phyloP scores from a whole-genome alignment of 371 early-diverging fungal genomes.

The Mucor piriformis region DNA sequence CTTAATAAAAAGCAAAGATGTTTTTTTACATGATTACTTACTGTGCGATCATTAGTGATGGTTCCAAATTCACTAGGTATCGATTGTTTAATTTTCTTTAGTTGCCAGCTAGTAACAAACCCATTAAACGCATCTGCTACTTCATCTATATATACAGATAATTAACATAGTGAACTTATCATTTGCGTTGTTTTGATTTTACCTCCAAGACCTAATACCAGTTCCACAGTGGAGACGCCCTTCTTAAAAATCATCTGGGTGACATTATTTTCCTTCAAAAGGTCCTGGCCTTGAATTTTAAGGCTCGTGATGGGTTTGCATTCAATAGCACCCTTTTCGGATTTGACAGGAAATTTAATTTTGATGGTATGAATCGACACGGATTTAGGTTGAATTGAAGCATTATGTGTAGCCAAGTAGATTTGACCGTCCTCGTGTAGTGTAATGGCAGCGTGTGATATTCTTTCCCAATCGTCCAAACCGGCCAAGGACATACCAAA shows the following conservation, averaged over 20 bases:
- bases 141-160: not conserved
- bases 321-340: conserved; percentile 14
- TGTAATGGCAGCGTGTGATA: conserved; percentile 46
- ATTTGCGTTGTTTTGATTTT: not conserved
- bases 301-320: conserved; percentile 10
- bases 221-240: not conserved
- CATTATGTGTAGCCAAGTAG: conserved; percentile 41
- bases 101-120: conserved; percentile 23
- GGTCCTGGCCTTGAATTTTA: conserved; percentile 5
- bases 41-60: not conserved
- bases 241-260: conserved; percentile 18
- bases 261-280: not conserved
- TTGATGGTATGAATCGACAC: conserved; percentile 33
- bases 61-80: conserved; percentile 16
- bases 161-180: no score
- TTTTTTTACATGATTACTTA: not conserved
- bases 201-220: conserved; percentile 25
- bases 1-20: not conserved
- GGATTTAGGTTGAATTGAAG: conserved; percentile 32
- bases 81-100: conserved; percentile 15
- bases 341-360: conserved; percentile 35
- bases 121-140: conserved; percentile 6
- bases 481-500: conserved; percentile 42
- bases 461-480: conserved; percentile 41
- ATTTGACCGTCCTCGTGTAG: conserved; percentile 32